Base-by-base conservation (phyloP, 371 early-diverging fungal species). In the Amoeboradix gromovi region DNA sequence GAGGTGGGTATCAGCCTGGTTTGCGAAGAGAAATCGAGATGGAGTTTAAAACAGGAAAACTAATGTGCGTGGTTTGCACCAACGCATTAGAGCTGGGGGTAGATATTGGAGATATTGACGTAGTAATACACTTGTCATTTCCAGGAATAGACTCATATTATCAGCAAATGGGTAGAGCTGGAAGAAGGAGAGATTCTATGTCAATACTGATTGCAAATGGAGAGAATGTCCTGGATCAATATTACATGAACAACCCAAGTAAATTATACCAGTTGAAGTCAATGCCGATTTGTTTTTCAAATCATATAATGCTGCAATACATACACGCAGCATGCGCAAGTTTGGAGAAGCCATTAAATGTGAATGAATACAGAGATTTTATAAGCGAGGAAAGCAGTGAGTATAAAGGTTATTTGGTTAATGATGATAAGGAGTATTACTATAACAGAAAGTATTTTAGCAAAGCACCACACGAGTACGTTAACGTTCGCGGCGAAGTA, bases 71-170 rank as follows among this genome's bases (percentile, higher is more conserved):
- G 1, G 77, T 86, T 0, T 78, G 85, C 1, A 86, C 87, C 1
- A 84, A 78, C 67, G 87, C 87, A 0, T 74, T 86, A 30, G 87
- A 86, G 70, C 71, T 86, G 22, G 87, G 87, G 17, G 78, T 86
- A 1, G 85, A 86, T 73, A 81, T 86, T 68, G 87, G 87, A 0
- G 68, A 74, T 16, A 72, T 83, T 29, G 82, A 79, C 77, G 77
- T 28, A 0, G 65, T 70, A 30, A n/a, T 78, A 1, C 76, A 77
- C 69, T 29, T 74, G 76, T 75, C 85, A 84, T 75, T 75, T 48
- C 79, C 78, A 1, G 74, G 68, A 16, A 32, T 72, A 30, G 74
- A 71, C 17, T 75, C 69, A 29, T 78, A 82, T 78, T 78, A 80
- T 74, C 86, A 86, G 70, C 86, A 86, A 74, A 77, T 80, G 0